phyloP scores from a whole-genome alignment of 768 basidiomycete species.

The Hemileccinum rubropunctum region DNA sequence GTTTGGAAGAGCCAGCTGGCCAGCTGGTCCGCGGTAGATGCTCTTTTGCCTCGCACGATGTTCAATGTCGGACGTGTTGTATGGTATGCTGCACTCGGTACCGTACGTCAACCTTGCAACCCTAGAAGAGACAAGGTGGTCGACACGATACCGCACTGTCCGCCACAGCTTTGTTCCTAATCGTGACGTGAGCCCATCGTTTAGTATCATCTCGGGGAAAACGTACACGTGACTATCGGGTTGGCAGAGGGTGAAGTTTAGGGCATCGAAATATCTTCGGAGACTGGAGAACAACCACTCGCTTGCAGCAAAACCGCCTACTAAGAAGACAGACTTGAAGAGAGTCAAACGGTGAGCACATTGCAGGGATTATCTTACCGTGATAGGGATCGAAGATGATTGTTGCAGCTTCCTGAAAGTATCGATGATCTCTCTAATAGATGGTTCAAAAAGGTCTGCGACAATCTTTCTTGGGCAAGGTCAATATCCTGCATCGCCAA shows the following conservation, averaged over 20 bases:
- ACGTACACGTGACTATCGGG: conserved; percentile 56
- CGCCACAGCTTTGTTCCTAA: conserved; percentile 50
- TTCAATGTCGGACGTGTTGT: conserved; percentile 35
- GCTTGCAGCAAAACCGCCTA: conserved; percentile 53
- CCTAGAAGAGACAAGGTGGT: conserved; percentile 48
- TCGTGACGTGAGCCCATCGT: conserved; percentile 9
- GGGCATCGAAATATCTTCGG: conserved; percentile 34
- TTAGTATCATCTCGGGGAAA: not conserved
- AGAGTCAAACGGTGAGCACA: not conserved
- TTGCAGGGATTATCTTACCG: conserved; percentile 21
- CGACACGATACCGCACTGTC: conserved; percentile 47
- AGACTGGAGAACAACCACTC: conserved; percentile 47
- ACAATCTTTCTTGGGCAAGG: conserved; percentile 33
- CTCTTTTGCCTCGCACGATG: conserved; percentile 36
- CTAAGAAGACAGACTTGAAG: conserved; percentile 34
- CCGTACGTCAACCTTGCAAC: conserved; percentile 33
- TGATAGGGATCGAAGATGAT: conserved; percentile 30
- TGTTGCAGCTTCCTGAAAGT: conserved; percentile 34
- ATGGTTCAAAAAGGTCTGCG: conserved; percentile 42
- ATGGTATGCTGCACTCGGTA: conserved; percentile 28
- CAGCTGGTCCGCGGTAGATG: conserved; percentile 36
- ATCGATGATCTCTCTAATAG: conserved; percentile 15
- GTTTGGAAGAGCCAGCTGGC: conserved; percentile 37
- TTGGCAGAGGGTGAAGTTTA: conserved; percentile 42
- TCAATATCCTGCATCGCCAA: not conserved